Percentiles rank a stretch among this genome's conserved stretches.
These are phyloP conservation scores for Aspergillus wentii DNA, from an alignment of 495 filamentous ascomycete genomes.

Conservation along the genomic window DNA sequence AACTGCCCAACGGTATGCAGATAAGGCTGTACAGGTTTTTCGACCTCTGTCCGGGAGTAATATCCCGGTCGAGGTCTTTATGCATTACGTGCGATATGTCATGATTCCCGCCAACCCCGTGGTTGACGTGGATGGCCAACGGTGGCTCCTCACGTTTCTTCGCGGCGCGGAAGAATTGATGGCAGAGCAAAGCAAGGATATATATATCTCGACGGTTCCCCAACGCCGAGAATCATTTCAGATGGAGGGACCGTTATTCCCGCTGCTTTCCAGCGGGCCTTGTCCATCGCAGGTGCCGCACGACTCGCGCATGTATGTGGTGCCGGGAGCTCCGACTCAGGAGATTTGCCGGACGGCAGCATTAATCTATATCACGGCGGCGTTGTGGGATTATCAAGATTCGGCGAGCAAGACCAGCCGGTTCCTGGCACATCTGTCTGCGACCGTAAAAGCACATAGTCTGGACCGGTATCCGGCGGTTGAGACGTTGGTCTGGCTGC, in stretches of 20 bases:
- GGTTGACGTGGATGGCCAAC: conserved; percentile 13
- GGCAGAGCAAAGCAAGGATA: conserved; percentile 22
- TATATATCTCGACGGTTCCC: conserved; percentile 24
- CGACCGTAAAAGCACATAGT: conserved; percentile 23
- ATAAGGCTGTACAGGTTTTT: conserved; percentile 28
- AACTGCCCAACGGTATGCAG: conserved; percentile 20
- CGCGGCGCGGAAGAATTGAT: conserved; percentile 33
- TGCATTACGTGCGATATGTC: conserved; percentile 37
- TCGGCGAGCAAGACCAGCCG: conserved; percentile 26
- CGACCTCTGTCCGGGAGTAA: conserved; percentile 24
- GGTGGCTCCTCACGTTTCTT: conserved; percentile 34
- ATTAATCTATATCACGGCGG: conserved; percentile 36
- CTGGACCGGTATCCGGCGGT: conserved; percentile 35
- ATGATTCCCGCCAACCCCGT: conserved; percentile 13
- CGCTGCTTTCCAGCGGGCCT: conserved; percentile 40
- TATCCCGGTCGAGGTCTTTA: conserved; percentile 21
- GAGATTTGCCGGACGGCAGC: conserved; percentile 36
- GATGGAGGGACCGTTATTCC: conserved; percentile 37
- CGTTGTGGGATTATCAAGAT: conserved; percentile 35
- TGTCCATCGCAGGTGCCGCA: conserved; percentile 37
- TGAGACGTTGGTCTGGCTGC: conserved; percentile 40
- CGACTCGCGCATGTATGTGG: conserved; percentile 34
- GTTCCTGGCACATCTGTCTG: conserved; percentile 26
- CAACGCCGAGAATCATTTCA: conserved; percentile 29
- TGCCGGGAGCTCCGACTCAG: conserved; percentile 28